Percentiles rank a stretch among this genome's conserved stretches.
phyloP scores from a whole-genome alignment of 495 filamentous ascomycete genomes.

The Hypoxylon lenormandii region DNA sequence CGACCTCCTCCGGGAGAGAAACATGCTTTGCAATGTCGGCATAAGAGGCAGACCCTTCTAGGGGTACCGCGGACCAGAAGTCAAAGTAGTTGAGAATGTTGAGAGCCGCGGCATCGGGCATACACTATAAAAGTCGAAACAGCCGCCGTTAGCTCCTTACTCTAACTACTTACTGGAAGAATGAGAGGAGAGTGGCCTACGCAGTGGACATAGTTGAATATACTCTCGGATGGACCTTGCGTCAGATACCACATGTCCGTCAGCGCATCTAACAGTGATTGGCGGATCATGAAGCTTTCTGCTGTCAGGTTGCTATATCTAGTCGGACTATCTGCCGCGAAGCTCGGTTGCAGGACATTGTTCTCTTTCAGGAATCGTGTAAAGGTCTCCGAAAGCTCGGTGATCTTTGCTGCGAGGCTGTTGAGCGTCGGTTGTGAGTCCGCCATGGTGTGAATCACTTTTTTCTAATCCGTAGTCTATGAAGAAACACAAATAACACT shows the following conservation, averaged over 20 bases:
- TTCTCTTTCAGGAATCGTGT: constrained; percentile 43
- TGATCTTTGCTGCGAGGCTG: constrained; percentile 46
- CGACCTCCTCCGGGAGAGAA: constrained; percentile 46
- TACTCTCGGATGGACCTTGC: constrained; percentile 49
- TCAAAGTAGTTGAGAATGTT: constrained; percentile 52
- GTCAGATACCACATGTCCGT: constrained; percentile 48
- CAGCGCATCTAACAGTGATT: constrained; percentile 38
- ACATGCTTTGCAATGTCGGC: constrained; percentile 48
- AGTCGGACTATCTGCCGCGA: constrained; percentile 44
- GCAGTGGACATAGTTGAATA: constrained; percentile 48
- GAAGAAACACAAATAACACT: background rate
- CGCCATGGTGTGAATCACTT: constrained; percentile 32
- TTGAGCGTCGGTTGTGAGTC: constrained; percentile 43
- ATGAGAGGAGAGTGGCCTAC: constrained; percentile 19
- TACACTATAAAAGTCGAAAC: constrained; percentile 25
- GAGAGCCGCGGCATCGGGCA: constrained; percentile 46
- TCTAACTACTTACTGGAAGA: background rate
- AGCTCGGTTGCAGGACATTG: constrained; percentile 44
- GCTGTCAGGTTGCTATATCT: constrained; percentile 39
- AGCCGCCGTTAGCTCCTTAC: background rate
- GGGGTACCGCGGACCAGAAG: constrained; percentile 52
- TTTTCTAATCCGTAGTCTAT: background rate
- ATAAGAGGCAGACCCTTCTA: constrained; percentile 53
- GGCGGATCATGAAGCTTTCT: constrained; percentile 46
- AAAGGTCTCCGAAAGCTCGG: constrained; percentile 44